Conservation (phyloP, 305 asterid species). For the Vinca major region DNA sequence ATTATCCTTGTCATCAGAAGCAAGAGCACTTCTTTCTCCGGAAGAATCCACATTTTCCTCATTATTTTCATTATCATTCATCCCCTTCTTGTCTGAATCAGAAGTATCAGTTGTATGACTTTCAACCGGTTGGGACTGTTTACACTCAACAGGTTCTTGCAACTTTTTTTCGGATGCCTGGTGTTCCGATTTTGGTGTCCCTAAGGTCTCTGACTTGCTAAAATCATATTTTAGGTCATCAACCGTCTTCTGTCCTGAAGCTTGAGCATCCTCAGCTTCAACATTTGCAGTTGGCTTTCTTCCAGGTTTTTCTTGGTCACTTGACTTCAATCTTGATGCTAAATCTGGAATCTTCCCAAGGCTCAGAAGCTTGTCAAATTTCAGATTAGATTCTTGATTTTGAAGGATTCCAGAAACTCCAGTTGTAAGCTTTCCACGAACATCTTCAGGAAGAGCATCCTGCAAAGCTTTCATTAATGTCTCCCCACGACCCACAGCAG, state of each 20-base stretch:
- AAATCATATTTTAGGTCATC: conserved; percentile 33
- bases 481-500: conserved; percentile 85
- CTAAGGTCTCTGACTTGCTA: conserved; percentile 28
- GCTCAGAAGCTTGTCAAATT: conserved; percentile 38
- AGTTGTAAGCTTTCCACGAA: conserved; percentile 73
- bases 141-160: conserved; percentile 28
- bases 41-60: conserved; percentile 28
- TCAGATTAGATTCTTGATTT: conserved; percentile 45
- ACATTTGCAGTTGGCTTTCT: conserved; percentile 19
- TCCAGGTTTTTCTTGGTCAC: conserved; percentile 25
- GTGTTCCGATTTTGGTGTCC: conserved; percentile 33
- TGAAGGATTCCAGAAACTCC: conserved; percentile 66
- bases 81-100: conserved; percentile 27
- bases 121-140: conserved; percentile 22
- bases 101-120: conserved; percentile 23
- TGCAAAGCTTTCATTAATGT: conserved; percentile 80
- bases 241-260: conserved; percentile 29
- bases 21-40: conserved; percentile 23
- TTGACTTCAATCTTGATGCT: conserved; percentile 39
- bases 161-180: conserved; percentile 33
- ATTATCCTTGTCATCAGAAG: conserved; percentile 31
- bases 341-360: conserved; percentile 33
- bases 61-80: conserved; percentile 21
- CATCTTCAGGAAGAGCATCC: conserved; percentile 97
- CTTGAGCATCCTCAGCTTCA: conserved; percentile 28